Evolutionary conservation across 305 asterid species (phyloP).

Genomic region (Solanum hybrid): DNA sequence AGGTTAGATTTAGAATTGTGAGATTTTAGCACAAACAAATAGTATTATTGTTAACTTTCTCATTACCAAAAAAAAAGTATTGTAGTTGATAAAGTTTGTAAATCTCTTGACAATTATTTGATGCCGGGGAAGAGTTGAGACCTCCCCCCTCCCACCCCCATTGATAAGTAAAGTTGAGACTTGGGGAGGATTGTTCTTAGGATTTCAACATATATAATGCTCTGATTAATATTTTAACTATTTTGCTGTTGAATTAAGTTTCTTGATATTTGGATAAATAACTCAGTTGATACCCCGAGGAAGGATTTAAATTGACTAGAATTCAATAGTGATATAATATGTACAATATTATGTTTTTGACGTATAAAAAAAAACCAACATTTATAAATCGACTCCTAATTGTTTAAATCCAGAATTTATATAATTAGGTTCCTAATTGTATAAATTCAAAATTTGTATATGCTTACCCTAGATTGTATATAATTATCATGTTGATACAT

Average conservation of each 20-base stretch:
- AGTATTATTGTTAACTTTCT: not conserved
- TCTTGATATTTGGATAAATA: not conserved
- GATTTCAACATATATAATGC: not conserved
- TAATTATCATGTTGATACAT: not conserved
- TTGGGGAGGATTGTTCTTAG: not conserved
- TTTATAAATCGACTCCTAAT: not conserved
- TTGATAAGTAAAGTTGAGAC: not conserved
- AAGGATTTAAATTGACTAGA: not conserved
- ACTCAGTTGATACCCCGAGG: not conserved
- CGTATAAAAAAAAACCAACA: not conserved
- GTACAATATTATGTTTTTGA: not conserved
- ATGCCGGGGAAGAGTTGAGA: not conserved
- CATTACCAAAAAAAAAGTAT: not conserved
- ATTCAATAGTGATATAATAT: too few relatives aligned
- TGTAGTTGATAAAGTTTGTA: not conserved
- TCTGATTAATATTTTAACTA: not conserved
- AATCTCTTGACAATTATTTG: not conserved
- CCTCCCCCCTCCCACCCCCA: not conserved
- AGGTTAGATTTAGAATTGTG: not conserved
- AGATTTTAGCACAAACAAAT: not conserved
- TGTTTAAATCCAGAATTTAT: not conserved
- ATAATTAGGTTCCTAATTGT: not conserved
- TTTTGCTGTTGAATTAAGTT: not conserved
- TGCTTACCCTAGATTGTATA: not conserved
- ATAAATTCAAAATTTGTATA: not conserved